Conservation (phyloP, 192 early-diverging fungal species). For the Backusella sp. region DNA sequence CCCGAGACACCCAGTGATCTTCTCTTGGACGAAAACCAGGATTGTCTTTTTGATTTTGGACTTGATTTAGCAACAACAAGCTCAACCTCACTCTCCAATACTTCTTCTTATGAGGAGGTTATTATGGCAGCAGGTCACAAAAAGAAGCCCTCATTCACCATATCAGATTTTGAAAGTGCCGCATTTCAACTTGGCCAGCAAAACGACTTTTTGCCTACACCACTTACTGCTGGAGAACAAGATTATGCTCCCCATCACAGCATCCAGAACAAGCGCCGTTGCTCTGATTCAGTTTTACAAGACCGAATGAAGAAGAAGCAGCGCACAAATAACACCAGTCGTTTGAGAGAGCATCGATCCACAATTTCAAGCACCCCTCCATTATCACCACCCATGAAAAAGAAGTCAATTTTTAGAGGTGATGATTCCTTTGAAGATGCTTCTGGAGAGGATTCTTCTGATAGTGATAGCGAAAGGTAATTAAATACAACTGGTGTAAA, state of each 20-base stretch:
- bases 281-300: constrained; percentile 13
- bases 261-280: constrained; percentile 2
- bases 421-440: constrained; percentile 19
- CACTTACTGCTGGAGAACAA: neutral
- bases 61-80: constrained; percentile 10
- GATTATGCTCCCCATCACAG: neutral
- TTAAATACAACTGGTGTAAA: neutral
- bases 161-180: neutral
- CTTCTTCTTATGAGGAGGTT: constrained; percentile 12
- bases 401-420: neutral
- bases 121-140: constrained; percentile 6
- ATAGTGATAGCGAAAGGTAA: constrained; percentile 25
- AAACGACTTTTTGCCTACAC: neutral
- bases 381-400: neutral
- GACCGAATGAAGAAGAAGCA: constrained; percentile 15
- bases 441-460: constrained; percentile 22
- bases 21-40: constrained; percentile 18
- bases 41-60: constrained; percentile 20
- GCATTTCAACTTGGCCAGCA: neutral
- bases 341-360: neutral
- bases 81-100: neutral
- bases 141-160: constrained; percentile 13
- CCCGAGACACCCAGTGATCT: constrained; percentile 17
- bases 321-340: neutral
- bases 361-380: neutral